Conservation (phyloP, 2,329 filamentous ascomycete genomes). For the Fusarium sp. region DNA sequence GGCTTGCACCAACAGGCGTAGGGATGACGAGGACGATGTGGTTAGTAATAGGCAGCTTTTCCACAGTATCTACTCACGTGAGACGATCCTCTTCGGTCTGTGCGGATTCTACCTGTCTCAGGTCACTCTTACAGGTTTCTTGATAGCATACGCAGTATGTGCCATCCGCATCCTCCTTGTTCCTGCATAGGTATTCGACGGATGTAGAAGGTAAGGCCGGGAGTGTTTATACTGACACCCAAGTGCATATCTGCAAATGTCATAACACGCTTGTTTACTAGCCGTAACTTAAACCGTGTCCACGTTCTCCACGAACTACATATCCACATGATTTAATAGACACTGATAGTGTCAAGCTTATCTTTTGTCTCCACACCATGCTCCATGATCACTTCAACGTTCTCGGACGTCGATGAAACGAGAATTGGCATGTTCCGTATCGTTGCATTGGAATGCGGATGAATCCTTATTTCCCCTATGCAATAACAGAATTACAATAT, state of each 20-base stretch:
- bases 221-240: background rate
- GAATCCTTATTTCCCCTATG: background rate
- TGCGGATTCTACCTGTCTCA: background rate
- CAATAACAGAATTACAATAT: background rate
- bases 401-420: background rate
- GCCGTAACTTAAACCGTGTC: background rate
- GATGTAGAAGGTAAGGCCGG: background rate
- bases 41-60: background rate
- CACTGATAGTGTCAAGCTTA: background rate
- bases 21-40: background rate
- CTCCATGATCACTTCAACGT: background rate
- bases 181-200: background rate
- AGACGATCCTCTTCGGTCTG: background rate
- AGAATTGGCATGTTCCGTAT: constrained; percentile 1
- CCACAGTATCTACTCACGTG: background rate
- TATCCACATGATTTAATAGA: background rate
- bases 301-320: background rate
- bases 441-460: background rate
- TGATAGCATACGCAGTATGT: background rate
- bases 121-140: background rate
- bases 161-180: background rate
- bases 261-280: background rate
- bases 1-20: background rate
- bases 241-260: background rate
- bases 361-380: background rate